Evolutionary conservation across 148 eudicot species (phyloP), one percentile per base, ranked within the genome.

Genomic region (Camellia sinensis): DNA sequence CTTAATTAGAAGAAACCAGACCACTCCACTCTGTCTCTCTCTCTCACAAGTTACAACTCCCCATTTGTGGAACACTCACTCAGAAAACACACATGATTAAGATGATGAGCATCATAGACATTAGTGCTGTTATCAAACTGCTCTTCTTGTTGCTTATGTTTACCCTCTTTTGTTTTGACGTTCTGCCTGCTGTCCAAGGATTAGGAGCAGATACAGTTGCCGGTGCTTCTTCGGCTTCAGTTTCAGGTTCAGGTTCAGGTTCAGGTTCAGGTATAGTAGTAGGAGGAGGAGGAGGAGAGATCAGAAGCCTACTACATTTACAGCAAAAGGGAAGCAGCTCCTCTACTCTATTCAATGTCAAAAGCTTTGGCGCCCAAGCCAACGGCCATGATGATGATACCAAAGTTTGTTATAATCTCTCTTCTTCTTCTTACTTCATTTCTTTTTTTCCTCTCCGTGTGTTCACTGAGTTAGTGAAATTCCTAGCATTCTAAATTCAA

Each of bases 381-480:
- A 45, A 82, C 11, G 80, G 77, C 62, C 44, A 9, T n/a, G 79
- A 79, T 3, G 85, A 82, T 1, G 80, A 82, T 60, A 63, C 78
- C 18, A 10, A 73, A 10, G 81, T 78, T 8, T 56, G 81, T 37
- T 62, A 6, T 1, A 17, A 48, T 0, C 73, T 44, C 12, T 11
- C 50, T 67, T 40, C 19, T 52, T 18, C 22, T 10, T 45, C 73
- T 70, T 46, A 10, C 21, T 46, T 3, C 2, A 9, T 70, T 3
- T 8, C 43, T n/a, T 64, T 45, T 77, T 17, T 78, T 75, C 71
- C 57, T 79, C 59, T 6, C 22, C 46, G 2, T 48, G 46, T 22
- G 0, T 77, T 63, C 44, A 10, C 41, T 62, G 15, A 2, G 0
- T 46, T 21, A 3, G 3, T 12, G 2, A 7, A 9, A 15, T 0